Percentiles rank a stretch among this genome's conserved stretches.
Conservation (phyloP, 257 asterid species). For the Petrea volubilis region DNA sequence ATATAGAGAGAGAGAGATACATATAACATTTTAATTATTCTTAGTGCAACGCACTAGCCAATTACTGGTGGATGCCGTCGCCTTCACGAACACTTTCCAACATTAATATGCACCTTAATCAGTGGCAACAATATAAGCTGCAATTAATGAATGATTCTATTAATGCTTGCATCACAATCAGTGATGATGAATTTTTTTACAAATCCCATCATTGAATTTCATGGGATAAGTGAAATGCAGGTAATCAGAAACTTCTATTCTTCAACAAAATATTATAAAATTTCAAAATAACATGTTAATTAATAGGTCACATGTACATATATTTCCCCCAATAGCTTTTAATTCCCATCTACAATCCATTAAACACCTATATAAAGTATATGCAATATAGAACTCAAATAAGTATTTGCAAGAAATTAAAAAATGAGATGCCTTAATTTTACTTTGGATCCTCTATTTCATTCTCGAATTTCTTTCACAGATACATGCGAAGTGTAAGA, state of each 20-base stretch:
- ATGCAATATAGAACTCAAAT: neutral
- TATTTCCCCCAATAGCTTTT: neutral
- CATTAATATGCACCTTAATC: conserved; percentile 19
- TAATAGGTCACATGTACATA: neutral
- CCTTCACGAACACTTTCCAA: conserved; percentile 58
- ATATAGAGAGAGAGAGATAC: neutral
- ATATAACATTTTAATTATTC: neutral
- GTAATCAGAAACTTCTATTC: conserved; percentile 43
- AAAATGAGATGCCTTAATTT: neutral
- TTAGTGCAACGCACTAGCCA: conserved; percentile 12
- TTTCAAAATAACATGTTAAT: neutral
- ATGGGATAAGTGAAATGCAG: conserved; percentile 28
- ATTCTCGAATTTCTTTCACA: too few species aligned
- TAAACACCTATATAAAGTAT: neutral
- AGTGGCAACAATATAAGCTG: neutral
- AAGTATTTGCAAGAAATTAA: neutral
- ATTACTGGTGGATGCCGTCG: conserved; percentile 47
- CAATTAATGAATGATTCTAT: conserved; percentile 5
- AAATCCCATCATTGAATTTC: conserved; percentile 30
- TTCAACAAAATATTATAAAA: neutral
- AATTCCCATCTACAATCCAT: neutral
- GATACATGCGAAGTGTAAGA: too few species aligned
- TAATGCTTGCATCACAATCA: conserved; percentile 31
- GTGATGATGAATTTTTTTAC: conserved; percentile 9
- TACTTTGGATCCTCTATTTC: too few species aligned